Evolutionary conservation across 495 filamentous ascomycete genomes (phyloP), one percentile per base, ranked within the genome.

Genomic region (Geoglossum glabrum): DNA sequence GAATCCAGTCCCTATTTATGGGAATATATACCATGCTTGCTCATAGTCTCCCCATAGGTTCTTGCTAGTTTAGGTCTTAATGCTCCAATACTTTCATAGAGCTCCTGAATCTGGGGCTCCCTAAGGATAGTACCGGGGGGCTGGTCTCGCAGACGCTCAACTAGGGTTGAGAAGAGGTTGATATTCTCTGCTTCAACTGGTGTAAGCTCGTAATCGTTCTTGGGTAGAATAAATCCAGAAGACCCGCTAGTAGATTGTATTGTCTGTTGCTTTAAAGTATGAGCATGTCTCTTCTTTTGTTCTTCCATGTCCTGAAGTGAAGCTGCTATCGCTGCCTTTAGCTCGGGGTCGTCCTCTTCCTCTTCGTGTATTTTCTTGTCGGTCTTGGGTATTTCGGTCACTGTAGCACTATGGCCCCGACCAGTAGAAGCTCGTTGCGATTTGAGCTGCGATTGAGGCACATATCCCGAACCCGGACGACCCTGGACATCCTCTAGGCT

Each of bases 41-140:
- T 97, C 92, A 97, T 97, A 0, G 92, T 97, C 71, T 98, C 92
- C 38, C 92, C 92, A 70, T 96, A 97, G 8, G 90, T 96, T 57
- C 92, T 79, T 17, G 93, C 93, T 56, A 98, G 73, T 69, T 98
- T 98, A 1, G 92, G 92, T 52, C 92, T 80, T 59, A 98, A 73
- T 3, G 86, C 72, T 13, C 93, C 90, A 63, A 98, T 96, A 65
- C 89, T 92, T 60, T 97, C 93, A 66, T 98, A 98, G 8, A 98
- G 73, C 69, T 98, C 92, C 66, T 98, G 92, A 45, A 98, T 98
- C 64, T 96, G 90, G 6, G 92, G 92, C 63, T 98, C 93, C 57
- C 92, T 76, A 28, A 98, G 69, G 54, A 98, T 95, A 1, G 92
- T 97, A 0, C 92, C 92, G 0, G 90, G 89, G 9, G 92, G 87